Conservation (phyloP, 208 protist species). For the Acanthamoeba royreba region DNA sequence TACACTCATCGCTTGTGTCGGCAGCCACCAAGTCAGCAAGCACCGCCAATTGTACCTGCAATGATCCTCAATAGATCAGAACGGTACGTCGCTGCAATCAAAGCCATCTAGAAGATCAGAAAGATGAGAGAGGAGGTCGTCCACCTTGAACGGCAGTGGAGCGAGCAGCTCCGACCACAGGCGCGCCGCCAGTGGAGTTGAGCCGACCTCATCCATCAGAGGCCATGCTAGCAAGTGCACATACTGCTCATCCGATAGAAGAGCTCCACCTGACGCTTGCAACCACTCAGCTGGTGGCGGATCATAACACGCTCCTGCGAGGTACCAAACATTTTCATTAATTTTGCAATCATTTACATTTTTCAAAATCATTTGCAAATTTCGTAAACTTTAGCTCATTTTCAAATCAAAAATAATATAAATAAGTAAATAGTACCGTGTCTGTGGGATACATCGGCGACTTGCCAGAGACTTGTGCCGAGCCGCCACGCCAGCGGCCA, state of each 20-base stretch:
- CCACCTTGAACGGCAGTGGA: not conserved
- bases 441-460: not conserved
- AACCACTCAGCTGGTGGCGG: not conserved
- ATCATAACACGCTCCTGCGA: not conserved
- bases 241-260: not conserved
- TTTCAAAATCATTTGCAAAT: no score
- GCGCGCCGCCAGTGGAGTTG: not conserved
- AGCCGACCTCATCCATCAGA: no score
- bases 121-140: not conserved
- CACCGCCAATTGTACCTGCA: not conserved
- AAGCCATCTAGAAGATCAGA: not conserved
- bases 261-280: not conserved
- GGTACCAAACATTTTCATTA: not conserved
- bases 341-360: not conserved
- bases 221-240: not conserved
- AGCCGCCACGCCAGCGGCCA: no score
- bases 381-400: no score
- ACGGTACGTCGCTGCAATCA: not conserved
- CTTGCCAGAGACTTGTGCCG: not conserved
- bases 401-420: not conserved
- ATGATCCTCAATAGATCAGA: not conserved
- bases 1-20: not conserved
- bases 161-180: slow-evolving; percentile 9
- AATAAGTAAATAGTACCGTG: not conserved
- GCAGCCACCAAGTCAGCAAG: not conserved